phyloP scores from a whole-genome alignment of 306 rosid genomes.

The Begonia peltatifolia region DNA sequence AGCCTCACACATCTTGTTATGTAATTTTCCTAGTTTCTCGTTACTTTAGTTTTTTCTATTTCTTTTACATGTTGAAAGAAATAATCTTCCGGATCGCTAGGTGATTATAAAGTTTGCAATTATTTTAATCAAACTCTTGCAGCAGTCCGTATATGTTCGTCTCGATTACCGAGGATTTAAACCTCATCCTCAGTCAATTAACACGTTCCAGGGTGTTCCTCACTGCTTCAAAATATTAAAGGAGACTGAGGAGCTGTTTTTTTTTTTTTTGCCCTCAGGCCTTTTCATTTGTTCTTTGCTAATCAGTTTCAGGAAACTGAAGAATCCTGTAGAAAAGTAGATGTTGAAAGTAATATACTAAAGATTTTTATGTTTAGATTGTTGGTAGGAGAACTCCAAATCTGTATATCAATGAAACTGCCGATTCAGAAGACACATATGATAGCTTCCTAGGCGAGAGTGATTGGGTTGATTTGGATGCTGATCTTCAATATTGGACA shows the following conservation, averaged over 20 bases:
- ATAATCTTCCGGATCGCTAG: too few relatives aligned
- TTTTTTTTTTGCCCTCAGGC: neutral
- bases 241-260: neutral
- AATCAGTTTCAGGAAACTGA: too few relatives aligned
- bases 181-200: too few relatives aligned
- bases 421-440: constrained; percentile 8
- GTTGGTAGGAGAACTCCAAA: constrained; percentile 49
- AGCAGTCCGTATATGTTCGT: too few relatives aligned
- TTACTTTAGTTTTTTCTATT: too few relatives aligned
- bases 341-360: neutral
- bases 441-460: constrained; percentile 21
- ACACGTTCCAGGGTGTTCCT: too few relatives aligned
- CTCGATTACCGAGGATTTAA: too few relatives aligned
- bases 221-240: neutral
- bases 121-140: too few relatives aligned
- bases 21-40: neutral
- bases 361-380: constrained; percentile 27
- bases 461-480: constrained; percentile 55
- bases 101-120: too few relatives aligned
- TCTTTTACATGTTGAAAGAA: too few relatives aligned
- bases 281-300: neutral
- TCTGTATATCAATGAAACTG: constrained; percentile 26
- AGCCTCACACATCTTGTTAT: neutral
- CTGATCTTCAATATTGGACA: constrained; percentile 83
- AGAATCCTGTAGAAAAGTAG: too few relatives aligned